Conservation (phyloP, 2,329 filamentous ascomycete species). For the Pseudohalonectria lignicola region DNA sequence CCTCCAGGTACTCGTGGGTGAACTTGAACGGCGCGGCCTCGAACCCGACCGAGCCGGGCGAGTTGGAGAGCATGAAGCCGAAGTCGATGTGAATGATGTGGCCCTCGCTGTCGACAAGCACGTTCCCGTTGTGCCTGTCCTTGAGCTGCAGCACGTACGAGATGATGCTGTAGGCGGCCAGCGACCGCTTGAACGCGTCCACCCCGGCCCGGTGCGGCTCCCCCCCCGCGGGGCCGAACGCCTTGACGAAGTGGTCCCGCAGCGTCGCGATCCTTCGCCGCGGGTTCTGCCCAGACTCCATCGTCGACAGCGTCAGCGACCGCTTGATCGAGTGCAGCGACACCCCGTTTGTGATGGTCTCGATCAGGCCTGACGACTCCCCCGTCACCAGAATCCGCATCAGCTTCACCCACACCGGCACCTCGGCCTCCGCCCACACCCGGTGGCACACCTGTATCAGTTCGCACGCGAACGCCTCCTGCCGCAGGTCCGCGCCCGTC, state of each 20-base stretch:
- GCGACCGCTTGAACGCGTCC: slow-evolving; percentile 69
- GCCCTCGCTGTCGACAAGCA: slow-evolving; percentile 74
- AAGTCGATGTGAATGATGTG: slow-evolving; percentile 87
- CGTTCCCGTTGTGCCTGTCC: slow-evolving; percentile 78
- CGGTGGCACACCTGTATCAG: slow-evolving; percentile 72
- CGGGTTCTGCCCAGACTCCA: slow-evolving; percentile 29
- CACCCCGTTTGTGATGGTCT: slow-evolving; percentile 81
- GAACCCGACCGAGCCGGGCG: slow-evolving; percentile 72
- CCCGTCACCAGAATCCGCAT: slow-evolving; percentile 83
- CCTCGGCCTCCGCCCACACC: slow-evolving; percentile 66
- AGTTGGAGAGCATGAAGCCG: slow-evolving; percentile 83
- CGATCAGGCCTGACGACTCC: slow-evolving; percentile 73
- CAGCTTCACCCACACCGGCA: slow-evolving; percentile 77
- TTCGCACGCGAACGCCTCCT: slow-evolving; percentile 81
- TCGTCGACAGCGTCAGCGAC: slow-evolving; percentile 63
- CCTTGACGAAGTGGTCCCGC: slow-evolving; percentile 71
- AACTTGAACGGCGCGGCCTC: slow-evolving; percentile 82
- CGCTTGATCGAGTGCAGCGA: slow-evolving; percentile 80
- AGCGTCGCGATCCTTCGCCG: slow-evolving; percentile 68
- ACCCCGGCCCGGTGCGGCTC: slow-evolving; percentile 61
- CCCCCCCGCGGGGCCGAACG: slow-evolving; percentile 64
- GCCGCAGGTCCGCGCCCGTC: slow-evolving; percentile 70
- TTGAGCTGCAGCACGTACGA: slow-evolving; percentile 78
- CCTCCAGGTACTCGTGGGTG: slow-evolving; percentile 72
- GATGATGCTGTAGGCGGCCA: slow-evolving; percentile 78